Evolutionary conservation across 768 basidiomycete species (phyloP).

Genomic region (Mycena chlorophos): DNA sequence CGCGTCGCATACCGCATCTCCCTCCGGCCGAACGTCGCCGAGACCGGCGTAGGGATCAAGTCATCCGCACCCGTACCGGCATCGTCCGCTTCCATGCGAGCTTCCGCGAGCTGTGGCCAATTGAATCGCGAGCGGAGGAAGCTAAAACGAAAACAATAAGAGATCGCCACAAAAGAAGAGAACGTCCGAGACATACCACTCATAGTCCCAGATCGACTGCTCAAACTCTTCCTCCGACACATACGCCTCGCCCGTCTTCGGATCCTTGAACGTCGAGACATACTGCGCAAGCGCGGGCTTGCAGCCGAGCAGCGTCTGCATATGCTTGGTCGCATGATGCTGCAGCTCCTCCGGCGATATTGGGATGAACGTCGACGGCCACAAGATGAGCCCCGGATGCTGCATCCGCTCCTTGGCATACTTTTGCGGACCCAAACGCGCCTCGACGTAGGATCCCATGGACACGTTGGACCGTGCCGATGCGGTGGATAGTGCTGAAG

Average conservation of each 20-base stretch:
- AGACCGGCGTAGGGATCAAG: slow-evolving; percentile 19
- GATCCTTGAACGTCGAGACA: slow-evolving; percentile 39
- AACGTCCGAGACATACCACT: slow-evolving; percentile 43
- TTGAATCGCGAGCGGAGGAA: slow-evolving; percentile 69
- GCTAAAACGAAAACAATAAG: slow-evolving; percentile 35
- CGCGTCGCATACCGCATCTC: slow-evolving; percentile 13
- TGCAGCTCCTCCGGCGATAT: slow-evolving; percentile 61
- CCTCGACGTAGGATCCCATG: slow-evolving; percentile 8
- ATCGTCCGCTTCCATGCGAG: slow-evolving; percentile 26
- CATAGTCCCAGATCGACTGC: slow-evolving; percentile 48
- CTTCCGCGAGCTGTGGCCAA: slow-evolving; percentile 56
- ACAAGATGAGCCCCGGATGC: slow-evolving; percentile 58
- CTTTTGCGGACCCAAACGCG: not conserved
- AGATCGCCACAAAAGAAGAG: slow-evolving; percentile 5
- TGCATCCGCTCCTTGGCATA: slow-evolving; percentile 1
- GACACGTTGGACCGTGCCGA: slow-evolving; percentile 4
- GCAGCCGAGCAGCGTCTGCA: slow-evolving; percentile 65
- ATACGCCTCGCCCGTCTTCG: slow-evolving; percentile 36
- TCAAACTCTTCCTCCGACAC: slow-evolving; percentile 37
- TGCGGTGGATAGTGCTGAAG: not conserved
- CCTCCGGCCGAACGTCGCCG: slow-evolving; percentile 11
- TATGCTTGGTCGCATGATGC: slow-evolving; percentile 71
- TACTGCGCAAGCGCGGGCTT: slow-evolving; percentile 57
- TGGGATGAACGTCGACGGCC: slow-evolving; percentile 60
- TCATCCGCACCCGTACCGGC: too few relatives aligned